Evolutionary conservation across 192 early-diverging fungal species (phyloP).

Genomic region (Coemansia sp.): DNA sequence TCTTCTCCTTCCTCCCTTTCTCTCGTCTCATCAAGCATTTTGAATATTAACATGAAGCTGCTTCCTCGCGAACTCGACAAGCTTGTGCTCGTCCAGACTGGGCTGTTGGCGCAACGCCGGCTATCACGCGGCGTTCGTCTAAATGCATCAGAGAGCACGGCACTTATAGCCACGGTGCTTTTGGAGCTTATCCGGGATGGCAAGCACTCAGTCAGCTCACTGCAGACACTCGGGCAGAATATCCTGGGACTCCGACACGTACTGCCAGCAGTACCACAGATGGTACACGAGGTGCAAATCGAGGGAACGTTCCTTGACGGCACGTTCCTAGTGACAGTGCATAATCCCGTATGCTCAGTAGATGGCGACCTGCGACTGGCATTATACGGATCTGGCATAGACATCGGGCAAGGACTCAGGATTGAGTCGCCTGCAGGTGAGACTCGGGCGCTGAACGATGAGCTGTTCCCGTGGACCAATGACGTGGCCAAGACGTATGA

Average conservation of each 20-base stretch:
- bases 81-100: constrained; percentile 85
- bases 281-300: constrained; percentile 81
- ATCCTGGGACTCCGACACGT: constrained; percentile 90
- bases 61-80: constrained; percentile 94
- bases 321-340: constrained; percentile 92
- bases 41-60: constrained; percentile 62
- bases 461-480: constrained; percentile 56
- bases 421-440: too few relatives aligned
- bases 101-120: constrained; percentile 85
- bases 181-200: constrained; percentile 92
- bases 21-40: neutral
- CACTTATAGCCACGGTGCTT: constrained; percentile 85
- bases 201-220: constrained; percentile 76
- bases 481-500: constrained; percentile 29
- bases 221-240: constrained; percentile 84
- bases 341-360: constrained; percentile 83
- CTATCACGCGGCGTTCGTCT: constrained; percentile 86
- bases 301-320: constrained; percentile 95
- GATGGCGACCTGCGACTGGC: constrained; percentile 83
- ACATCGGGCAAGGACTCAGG: constrained; percentile 63
- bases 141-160: constrained; percentile 85
- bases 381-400: constrained; percentile 84
- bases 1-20: neutral
- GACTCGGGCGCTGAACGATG: constrained; percentile 28
- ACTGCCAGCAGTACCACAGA: constrained; percentile 66